Evolutionary conservation across 1,284 basidiomycete genomes (phyloP), one percentile per base, ranked within the genome.

Genomic region (Tremellales sp.): DNA sequence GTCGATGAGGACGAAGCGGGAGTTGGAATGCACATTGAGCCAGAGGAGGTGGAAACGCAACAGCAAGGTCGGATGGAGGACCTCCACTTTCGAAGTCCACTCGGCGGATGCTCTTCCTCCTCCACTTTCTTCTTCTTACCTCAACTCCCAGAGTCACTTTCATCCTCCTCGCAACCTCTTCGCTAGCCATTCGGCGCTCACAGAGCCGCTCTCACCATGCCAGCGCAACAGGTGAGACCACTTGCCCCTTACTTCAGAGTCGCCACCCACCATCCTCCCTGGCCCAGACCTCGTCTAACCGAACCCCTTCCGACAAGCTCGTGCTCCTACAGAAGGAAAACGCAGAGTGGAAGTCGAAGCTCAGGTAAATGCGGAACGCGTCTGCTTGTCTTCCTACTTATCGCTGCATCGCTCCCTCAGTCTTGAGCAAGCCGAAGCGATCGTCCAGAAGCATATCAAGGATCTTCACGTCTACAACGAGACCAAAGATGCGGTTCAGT

Each of bases 391-490:
- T 7, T 12, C 38, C 9, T 26, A 22, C 16, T 21, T 24, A 22
- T 13, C 9, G 12, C 38, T 10, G 10, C 38, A 40, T 16, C 19
- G 38, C 18, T 9, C n/a, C 6, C 8, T 27, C 18, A 19, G 5
- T 14, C 67, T 67, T 13, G 57, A 47, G 21, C 43, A 48, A 35
- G 63, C 70, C 5, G 50, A 64, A 16, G 51, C 51, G 7, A 56
- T 71, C 40, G 56, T 68, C 19, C 53, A 62, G 43, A 43, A 50
- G 12, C 71, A 73, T 47, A 70, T 71, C 45, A 47, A 63, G 22
- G 56, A 67, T 1, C 51, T 73, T 16, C 71, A 73, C 45, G 63
- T 61, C 14, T 72, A 72, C 57, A 72, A 73, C 45, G 71, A 71
- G 48, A 65, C 68, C 60, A 73, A 73, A 55, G 71, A 73, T 51